These are phyloP conservation scores for Gossypium stocksii DNA, from an alignment of 345 rosid species.

Conservation along the genomic window DNA sequence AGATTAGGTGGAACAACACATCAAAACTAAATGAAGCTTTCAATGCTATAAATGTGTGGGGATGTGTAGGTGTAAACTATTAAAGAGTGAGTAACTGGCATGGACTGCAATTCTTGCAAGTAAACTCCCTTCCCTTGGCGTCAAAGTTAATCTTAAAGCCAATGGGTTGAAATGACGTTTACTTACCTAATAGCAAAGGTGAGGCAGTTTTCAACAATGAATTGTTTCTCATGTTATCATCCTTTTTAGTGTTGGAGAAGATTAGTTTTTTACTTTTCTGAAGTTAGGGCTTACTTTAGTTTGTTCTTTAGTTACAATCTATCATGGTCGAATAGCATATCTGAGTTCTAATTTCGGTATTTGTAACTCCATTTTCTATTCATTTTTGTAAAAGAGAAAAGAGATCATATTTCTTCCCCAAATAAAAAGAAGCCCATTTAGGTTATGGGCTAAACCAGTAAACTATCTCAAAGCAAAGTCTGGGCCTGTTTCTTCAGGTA, in stretches of 20 bases:
- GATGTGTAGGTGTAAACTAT: neutral
- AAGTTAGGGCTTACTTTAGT: too few relatives aligned
- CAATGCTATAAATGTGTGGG: neutral
- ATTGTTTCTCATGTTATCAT: neutral
- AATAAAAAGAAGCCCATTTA: neutral
- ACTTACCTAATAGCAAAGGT: neutral
- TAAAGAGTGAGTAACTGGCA: neutral
- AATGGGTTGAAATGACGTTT: constrained; percentile 4
- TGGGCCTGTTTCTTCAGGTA: neutral
- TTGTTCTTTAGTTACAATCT: too few relatives aligned
- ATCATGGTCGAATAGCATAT: too few relatives aligned
- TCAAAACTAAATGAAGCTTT: neutral
- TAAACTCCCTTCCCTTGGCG: constrained; percentile 3
- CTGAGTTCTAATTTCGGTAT: too few relatives aligned
- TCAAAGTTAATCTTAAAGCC: constrained; percentile 6
- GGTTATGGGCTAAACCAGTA: neutral
- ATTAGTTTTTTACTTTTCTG: too few relatives aligned
- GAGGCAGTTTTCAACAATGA: neutral
- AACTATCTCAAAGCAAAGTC: neutral
- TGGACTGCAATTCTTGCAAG: neutral
- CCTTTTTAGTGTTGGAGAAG: too few relatives aligned
- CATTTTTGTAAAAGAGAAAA: too few relatives aligned
- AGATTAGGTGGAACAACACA: constrained; percentile 5
- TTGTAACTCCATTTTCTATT: too few relatives aligned
- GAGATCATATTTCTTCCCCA: neutral